A percentile compares a stretch with the other conserved stretches of the same genome.
These are phyloP conservation scores for Abelmoschus esculentus DNA, from an alignment of 345 rosid species.

Conservation along the genomic window DNA sequence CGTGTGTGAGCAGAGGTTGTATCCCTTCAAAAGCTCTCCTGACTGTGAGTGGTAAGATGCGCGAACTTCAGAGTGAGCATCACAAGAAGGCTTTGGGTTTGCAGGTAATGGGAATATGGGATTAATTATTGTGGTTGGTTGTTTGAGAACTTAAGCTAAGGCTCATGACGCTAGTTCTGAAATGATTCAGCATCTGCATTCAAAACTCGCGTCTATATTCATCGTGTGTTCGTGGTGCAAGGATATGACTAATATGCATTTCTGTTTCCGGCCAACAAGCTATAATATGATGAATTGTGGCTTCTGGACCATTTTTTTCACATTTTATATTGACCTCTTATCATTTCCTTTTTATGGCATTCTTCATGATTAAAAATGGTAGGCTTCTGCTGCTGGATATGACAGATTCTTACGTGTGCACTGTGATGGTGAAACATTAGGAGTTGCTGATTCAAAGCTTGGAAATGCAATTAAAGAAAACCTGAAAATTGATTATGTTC, in stretches of 20 bases:
- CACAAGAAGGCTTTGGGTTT: slow-evolving; percentile 92
- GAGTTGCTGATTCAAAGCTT: no score
- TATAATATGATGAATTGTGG: background rate
- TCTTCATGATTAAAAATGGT: slow-evolving; percentile 10
- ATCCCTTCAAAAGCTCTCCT: slow-evolving; percentile 97
- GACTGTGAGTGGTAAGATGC: slow-evolving; percentile 96
- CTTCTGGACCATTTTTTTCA: background rate
- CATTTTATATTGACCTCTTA: background rate
- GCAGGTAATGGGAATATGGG: slow-evolving; percentile 48
- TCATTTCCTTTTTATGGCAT: no score
- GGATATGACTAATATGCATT: background rate
- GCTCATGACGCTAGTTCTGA: background rate
- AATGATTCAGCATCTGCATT: background rate
- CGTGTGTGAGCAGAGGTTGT: slow-evolving; percentile 97
- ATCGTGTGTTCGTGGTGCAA: background rate
- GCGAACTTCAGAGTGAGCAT: slow-evolving; percentile 89
- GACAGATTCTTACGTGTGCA: no score
- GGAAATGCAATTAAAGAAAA: no score
- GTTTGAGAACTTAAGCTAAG: background rate
- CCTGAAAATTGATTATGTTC: no score
- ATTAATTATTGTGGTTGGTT: background rate
- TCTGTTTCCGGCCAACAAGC: background rate
- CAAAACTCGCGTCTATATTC: background rate
- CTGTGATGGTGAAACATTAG: no score
- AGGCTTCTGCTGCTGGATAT: slow-evolving; percentile 93